phyloP scores from a whole-genome alignment of 2,329 filamentous ascomycete species.

The Diaporthe velutina region DNA sequence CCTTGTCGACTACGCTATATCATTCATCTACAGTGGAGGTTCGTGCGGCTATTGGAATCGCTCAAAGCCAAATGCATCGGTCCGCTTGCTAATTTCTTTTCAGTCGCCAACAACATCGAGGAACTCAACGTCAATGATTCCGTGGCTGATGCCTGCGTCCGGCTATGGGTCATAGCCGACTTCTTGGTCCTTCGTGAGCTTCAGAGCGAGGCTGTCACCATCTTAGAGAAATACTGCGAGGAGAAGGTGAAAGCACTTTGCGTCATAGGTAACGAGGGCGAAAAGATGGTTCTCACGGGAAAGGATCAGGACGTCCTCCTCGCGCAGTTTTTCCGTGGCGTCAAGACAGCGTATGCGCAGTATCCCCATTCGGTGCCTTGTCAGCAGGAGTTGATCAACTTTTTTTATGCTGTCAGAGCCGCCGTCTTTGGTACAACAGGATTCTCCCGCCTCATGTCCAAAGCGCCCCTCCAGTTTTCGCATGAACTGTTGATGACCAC shows the following conservation, averaged over 20 bases:
- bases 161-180: not conserved
- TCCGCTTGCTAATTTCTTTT: not conserved
- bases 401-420: not conserved
- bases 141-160: not conserved
- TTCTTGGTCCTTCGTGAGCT: not conserved
- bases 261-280: not conserved
- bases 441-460: not conserved
- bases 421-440: not conserved
- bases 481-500: not conserved
- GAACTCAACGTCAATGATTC: not conserved
- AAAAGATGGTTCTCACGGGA: too few relatives aligned
- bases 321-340: not conserved
- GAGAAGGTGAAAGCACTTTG: not conserved
- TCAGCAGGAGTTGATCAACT: not conserved
- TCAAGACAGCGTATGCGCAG: not conserved
- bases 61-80: too few relatives aligned
- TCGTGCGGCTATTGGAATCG: too few relatives aligned
- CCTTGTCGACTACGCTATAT: not conserved
- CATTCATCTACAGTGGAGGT: constrained; percentile 1
- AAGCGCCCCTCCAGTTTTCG: not conserved
- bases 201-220: not conserved
- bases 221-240: not conserved
- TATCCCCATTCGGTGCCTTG: not conserved
- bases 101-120: not conserved
- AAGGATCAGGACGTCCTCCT: too few relatives aligned